Evolutionary conservation across 768 basidiomycete species (phyloP), one percentile per base, ranked within the genome.

Genomic region (Leccinum sublutescens): DNA sequence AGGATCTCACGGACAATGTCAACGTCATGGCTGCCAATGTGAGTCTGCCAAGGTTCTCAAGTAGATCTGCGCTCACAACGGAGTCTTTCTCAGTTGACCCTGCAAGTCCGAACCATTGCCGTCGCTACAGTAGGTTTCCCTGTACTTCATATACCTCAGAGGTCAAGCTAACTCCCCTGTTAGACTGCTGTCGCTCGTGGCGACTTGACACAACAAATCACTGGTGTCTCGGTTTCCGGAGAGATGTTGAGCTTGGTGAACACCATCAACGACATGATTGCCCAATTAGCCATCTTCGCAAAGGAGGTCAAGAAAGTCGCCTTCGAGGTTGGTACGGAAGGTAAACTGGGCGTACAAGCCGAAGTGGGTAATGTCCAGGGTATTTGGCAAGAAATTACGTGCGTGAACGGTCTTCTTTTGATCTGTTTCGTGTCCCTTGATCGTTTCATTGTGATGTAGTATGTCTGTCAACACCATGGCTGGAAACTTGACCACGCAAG

Each of bases 381-480:
- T 40, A 95, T 94, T 34, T 99, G 97, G 97, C 92, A 95, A 67
- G 95, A 96, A 73, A 98, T 99, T 72, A 98, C 95, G 91, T 95
- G 71, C 57, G 91, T 82, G 19, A 33, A 50, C 17, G 5, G 9
- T 14, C 31, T 11, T 31, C 17, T 21, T 19, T 5, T n/a, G 38
- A 54, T 34, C 11, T 3, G 4, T n/a, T 33, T 47, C 27, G n/a
- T 38, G 3, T 23, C 34, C 9, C 21, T 38, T 59, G 5, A 60
- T 31, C 25, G 51, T 17, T 50, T 47, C 12, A 33, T 45, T 58
- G 40, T 10, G 54, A 49, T 52, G 11, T 64, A 95, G 94, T 15
- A 83, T 93, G 67, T 95, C 95, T 56, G 96, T 98, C 63, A 99
- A 98, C 73, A 96, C 92, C 11, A 98, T 99, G 96, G 96, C 93